Conservation (phyloP, 306 rosid species). For the Betula pendula region DNA sequence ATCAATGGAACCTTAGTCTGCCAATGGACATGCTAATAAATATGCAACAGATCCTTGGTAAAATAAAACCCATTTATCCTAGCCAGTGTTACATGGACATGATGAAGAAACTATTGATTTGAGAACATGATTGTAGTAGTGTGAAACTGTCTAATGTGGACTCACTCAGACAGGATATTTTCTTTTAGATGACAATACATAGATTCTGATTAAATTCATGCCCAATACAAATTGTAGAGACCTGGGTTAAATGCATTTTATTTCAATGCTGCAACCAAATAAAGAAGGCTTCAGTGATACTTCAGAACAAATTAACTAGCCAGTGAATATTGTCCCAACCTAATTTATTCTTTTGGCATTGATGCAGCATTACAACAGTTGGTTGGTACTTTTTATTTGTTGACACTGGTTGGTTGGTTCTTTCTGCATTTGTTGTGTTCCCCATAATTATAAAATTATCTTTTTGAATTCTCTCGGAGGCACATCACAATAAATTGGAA, state of each 20-base stretch:
- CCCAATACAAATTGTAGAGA: not conserved
- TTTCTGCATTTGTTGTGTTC: not conserved
- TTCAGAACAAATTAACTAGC: not conserved
- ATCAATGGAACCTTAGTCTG: too few relatives aligned
- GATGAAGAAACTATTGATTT: not conserved
- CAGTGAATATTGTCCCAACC: not conserved
- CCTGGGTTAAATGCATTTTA: not conserved
- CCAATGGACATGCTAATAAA: too few relatives aligned
- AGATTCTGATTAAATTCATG: not conserved
- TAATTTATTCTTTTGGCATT: not conserved
- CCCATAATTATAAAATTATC: not conserved
- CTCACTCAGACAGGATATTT: not conserved
- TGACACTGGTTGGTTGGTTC: not conserved
- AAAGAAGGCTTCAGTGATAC: not conserved
- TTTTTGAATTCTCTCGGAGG: not conserved
- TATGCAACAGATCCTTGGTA: not conserved
- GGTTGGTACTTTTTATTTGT: not conserved
- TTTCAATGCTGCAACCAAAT: not conserved
- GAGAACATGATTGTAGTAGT: not conserved
- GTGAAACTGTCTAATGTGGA: not conserved
- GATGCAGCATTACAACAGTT: not conserved
- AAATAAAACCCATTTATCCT: too few relatives aligned
- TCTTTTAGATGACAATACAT: not conserved
- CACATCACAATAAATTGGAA: not conserved
- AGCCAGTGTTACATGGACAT: not conserved